Conservation (phyloP, 1,139 yeast genomes). For the Magnusiomyces clavatus region DNA sequence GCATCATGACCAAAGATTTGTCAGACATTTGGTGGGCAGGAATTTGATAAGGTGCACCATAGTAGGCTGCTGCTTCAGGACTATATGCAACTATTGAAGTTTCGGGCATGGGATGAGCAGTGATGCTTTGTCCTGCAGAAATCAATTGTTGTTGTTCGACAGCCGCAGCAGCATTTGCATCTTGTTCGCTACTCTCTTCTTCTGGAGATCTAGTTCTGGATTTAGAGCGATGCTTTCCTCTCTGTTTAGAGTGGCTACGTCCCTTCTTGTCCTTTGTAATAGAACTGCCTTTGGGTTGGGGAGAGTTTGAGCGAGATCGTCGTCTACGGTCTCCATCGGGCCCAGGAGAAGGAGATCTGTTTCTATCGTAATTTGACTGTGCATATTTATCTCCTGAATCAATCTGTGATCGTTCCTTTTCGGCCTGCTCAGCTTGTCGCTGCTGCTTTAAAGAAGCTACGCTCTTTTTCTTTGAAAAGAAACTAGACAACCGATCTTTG, state of each 20-base stretch:
- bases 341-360: conserved; percentile 3
- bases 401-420: neutral
- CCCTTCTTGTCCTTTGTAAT: neutral
- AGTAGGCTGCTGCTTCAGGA: conserved; percentile 19
- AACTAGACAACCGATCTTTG: conserved; percentile 13
- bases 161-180: neutral
- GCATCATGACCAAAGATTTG: conserved; percentile 32
- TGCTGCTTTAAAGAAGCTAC: conserved; percentile 6
- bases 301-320: conserved; percentile 4
- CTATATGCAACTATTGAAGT: conserved; percentile 23
- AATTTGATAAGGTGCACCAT: conserved; percentile 33
- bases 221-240: conserved; percentile 11
- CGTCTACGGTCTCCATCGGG: neutral
- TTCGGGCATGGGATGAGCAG: conserved; percentile 33
- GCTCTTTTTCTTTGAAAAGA: conserved; percentile 14
- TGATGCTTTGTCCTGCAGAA: conserved; percentile 33
- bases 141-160: conserved; percentile 20
- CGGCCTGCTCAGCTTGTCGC: neutral
- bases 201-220: conserved; percentile 9
- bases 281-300: neutral
- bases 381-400: neutral
- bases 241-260: conserved; percentile 1
- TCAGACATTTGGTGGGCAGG: conserved; percentile 34
- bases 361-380: neutral
- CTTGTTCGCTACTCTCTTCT: neutral